Conservation (phyloP, 2,329 filamentous ascomycete species). For the Alternaria sp. region DNA sequence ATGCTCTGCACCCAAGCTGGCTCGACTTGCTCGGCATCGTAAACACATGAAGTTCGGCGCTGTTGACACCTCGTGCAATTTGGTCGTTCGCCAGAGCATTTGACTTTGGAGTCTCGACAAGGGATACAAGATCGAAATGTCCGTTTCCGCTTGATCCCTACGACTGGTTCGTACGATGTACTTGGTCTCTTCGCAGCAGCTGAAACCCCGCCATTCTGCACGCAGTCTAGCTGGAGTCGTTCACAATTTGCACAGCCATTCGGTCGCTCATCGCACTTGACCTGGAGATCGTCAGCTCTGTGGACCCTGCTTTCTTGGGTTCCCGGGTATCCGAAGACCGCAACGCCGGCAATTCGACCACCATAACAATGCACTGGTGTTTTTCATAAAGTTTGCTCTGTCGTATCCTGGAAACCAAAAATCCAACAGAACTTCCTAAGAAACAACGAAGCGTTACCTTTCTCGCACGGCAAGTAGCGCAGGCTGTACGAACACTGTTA, state of each 20-base stretch:
- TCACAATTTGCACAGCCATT: slow-evolving; percentile 45
- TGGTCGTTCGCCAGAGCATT: slow-evolving; percentile 44
- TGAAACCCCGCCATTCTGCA: slow-evolving; percentile 34
- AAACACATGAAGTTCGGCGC: slow-evolving; percentile 34
- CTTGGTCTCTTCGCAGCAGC: slow-evolving; percentile 26
- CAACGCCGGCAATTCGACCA: background rate
- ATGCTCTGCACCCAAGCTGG: slow-evolving; percentile 46
- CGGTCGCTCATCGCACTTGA: slow-evolving; percentile 45
- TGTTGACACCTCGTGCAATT: slow-evolving; percentile 41
- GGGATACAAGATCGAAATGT: slow-evolving; percentile 44
- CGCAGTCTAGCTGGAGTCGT: slow-evolving; percentile 38
- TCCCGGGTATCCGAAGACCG: background rate
- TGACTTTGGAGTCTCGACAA: slow-evolving; percentile 45
- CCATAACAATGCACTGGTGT: background rate
- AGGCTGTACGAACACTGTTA: slow-evolving; percentile 22
- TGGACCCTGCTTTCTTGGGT: background rate
- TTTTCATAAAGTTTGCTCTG: background rate
- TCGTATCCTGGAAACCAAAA: background rate
- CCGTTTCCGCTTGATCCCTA: slow-evolving; percentile 44
- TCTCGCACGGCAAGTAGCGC: slow-evolving; percentile 29
- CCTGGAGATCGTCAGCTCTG: slow-evolving; percentile 26
- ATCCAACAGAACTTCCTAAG: background rate
- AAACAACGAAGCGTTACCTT: slow-evolving; percentile 19
- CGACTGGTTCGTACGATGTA: slow-evolving; percentile 28
- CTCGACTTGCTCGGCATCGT: slow-evolving; percentile 42